phyloP scores from a whole-genome alignment of 2,329 filamentous ascomycete species.

The Knufia fluminis region DNA sequence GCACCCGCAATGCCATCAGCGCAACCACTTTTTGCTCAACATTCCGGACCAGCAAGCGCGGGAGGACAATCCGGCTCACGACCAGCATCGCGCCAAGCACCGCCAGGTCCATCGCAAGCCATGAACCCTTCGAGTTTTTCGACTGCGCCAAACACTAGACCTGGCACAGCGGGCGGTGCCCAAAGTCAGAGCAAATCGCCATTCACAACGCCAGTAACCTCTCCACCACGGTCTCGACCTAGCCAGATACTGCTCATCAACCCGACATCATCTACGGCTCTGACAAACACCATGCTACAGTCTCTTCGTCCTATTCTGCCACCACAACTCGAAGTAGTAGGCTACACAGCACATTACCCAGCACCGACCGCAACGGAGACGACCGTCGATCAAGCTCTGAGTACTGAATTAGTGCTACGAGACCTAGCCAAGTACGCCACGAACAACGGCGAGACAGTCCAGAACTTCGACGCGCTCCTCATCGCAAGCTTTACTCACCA shows the following conservation, averaged over 20 bases:
- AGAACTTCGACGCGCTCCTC: slow-evolving; percentile 39
- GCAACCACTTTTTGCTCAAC: slow-evolving; percentile 20
- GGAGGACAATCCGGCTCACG: slow-evolving; percentile 11
- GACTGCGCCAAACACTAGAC: slow-evolving; percentile 13
- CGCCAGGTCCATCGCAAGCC: slow-evolving; percentile 1
- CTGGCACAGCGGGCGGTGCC: slow-evolving; percentile 10
- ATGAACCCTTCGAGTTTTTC: slow-evolving; percentile 9
- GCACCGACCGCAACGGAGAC: slow-evolving; percentile 45
- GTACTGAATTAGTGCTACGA: slow-evolving; percentile 40
- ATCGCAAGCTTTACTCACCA: slow-evolving; percentile 44
- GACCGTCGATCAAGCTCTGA: slow-evolving; percentile 42
- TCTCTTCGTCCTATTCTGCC: slow-evolving; percentile 37
- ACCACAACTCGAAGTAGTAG: slow-evolving; percentile 38
- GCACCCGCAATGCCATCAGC: slow-evolving; percentile 4
- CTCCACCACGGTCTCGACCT: slow-evolving; percentile 18
- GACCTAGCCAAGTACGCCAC: slow-evolving; percentile 35
- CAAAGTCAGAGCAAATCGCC: slow-evolving; percentile 14
- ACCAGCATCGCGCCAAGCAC: slow-evolving; percentile 14
- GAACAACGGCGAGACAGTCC: slow-evolving; percentile 25
- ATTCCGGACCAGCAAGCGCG: slow-evolving; percentile 11
- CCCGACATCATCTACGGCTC: slow-evolving; percentile 39
- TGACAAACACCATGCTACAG: slow-evolving; percentile 41
- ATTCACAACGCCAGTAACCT: slow-evolving; percentile 19
- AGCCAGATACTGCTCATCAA: slow-evolving; percentile 39
- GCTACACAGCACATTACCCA: slow-evolving; percentile 42